phyloP scores from a whole-genome alignment of 176 grass and related monocot species.

The Pontederia paniculata region DNA sequence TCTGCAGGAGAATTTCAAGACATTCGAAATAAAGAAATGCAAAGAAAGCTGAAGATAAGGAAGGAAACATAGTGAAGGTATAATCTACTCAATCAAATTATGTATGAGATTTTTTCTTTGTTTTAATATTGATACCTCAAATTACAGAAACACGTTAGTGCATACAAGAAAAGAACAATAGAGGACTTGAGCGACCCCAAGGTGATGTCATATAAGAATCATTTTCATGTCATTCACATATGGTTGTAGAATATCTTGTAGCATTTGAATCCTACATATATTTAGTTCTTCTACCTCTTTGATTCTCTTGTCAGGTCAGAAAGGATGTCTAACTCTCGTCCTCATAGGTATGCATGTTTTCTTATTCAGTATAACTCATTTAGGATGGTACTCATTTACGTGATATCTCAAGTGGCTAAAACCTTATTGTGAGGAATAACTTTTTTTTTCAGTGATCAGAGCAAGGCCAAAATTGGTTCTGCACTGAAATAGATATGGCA shows the following conservation, averaged over 20 bases:
- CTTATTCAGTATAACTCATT: too few relatives aligned
- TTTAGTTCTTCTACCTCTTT: too few relatives aligned
- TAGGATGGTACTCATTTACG: background rate
- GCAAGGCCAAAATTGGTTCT: conserved; percentile 60
- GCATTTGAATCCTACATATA: too few relatives aligned
- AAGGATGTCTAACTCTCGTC: conserved; percentile 52
- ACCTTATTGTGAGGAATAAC: too few relatives aligned
- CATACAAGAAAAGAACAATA: conserved; percentile 43
- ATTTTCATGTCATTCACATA: conserved; percentile 7
- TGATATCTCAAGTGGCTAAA: too few relatives aligned
- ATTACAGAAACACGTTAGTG: conserved; percentile 46
- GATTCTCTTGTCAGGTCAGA: conserved; percentile 48
- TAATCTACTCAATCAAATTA: background rate
- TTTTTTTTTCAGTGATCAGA: conserved; percentile 46
- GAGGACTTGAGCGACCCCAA: conserved; percentile 77
- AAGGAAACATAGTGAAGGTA: conserved; percentile 40
- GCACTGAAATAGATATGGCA: conserved; percentile 51
- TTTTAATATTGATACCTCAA: background rate
- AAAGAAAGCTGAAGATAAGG: too few relatives aligned
- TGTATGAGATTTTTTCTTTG: conserved; percentile 4
- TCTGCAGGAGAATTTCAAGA: too few relatives aligned
- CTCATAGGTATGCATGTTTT: conserved; percentile 48
- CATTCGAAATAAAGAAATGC: too few relatives aligned
- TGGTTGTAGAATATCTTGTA: background rate
- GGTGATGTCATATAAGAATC: conserved; percentile 96